Percentiles rank a stretch among this genome's conserved stretches.
These are phyloP conservation scores for Haplosporangium sp. DNA, from an alignment of 371 early-diverging fungal genomes.

Conservation along the genomic window DNA sequence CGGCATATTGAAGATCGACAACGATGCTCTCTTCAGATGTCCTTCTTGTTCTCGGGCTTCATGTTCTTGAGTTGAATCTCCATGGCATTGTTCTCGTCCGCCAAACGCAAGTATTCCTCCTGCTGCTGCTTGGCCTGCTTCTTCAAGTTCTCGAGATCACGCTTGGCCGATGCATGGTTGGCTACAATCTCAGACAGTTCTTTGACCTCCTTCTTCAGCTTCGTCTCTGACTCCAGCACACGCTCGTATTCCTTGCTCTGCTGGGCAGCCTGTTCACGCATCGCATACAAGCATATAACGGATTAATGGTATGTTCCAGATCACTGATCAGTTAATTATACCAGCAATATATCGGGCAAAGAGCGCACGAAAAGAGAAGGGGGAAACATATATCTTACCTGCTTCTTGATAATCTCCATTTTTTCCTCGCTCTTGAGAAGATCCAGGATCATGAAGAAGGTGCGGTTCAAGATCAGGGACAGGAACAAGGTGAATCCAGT, in stretches of 20 bases:
- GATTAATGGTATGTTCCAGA: background rate
- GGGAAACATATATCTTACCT: constrained; percentile 34
- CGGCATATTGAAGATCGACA: too few relatives aligned
- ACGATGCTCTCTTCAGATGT: constrained; percentile 49
- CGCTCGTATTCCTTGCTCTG: constrained; percentile 63
- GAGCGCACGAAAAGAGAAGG: too few relatives aligned
- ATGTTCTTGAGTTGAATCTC: constrained; percentile 58
- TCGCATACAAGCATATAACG: too few relatives aligned
- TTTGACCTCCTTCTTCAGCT: constrained; percentile 45
- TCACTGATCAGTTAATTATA: too few relatives aligned
- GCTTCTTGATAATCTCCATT: constrained; percentile 63
- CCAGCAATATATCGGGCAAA: too few relatives aligned
- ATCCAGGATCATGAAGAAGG: constrained; percentile 76
- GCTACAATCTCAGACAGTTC: constrained; percentile 62
- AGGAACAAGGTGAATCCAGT: constrained; percentile 91
- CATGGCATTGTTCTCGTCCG: constrained; percentile 74
- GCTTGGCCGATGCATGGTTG: constrained; percentile 63
- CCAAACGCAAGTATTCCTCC: constrained; percentile 80
- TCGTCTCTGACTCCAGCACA: constrained; percentile 37
- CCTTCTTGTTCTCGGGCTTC: constrained; percentile 36
- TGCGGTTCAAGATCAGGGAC: constrained; percentile 85
- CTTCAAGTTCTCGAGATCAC: constrained; percentile 79
- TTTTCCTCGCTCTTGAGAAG: constrained; percentile 78
- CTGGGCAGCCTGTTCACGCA: constrained; percentile 61
- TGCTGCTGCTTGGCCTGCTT: constrained; percentile 80